Evolutionary conservation across 2,329 filamentous ascomycete genomes (phyloP).

Genomic region (Dactylellina parvicollis): DNA sequence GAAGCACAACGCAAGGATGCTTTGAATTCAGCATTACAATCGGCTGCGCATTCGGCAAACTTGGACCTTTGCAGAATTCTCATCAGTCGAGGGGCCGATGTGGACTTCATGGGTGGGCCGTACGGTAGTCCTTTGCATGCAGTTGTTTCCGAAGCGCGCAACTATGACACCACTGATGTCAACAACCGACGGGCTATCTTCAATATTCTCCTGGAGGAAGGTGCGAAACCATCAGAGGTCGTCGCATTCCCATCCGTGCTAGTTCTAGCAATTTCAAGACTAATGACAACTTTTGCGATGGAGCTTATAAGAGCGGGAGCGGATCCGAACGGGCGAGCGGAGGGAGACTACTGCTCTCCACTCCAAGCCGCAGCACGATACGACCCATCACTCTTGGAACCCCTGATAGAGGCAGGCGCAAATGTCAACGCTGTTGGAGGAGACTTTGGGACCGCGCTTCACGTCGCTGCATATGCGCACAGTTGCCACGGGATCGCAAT

Average conservation of each 20-base stretch:
- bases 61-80: constrained; percentile 15
- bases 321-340: constrained; percentile 21
- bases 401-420: constrained; percentile 22
- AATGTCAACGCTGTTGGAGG: constrained; percentile 37
- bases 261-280: background rate
- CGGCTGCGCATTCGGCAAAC: background rate
- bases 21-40: constrained; percentile 9
- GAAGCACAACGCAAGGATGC: background rate
- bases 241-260: background rate
- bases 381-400: constrained; percentile 3
- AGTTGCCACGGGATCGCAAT: constrained; percentile 8
- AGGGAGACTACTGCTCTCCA: constrained; percentile 13
- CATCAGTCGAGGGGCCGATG: constrained; percentile 8
- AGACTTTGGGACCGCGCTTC: constrained; percentile 24
- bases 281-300: background rate
- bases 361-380: constrained; percentile 20
- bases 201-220: constrained; percentile 2
- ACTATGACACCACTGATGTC: background rate
- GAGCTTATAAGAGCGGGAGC: constrained; percentile 26
- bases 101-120: constrained; percentile 5
- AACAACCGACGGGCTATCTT: constrained; percentile 24
- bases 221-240: constrained; percentile 8
- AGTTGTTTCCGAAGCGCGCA: background rate
- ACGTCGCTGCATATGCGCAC: constrained; percentile 13
- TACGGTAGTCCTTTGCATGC: constrained; percentile 29